Conservation (phyloP, 2,329 filamentous ascomycete species). For the Coniochaeta hoffmannii region DNA sequence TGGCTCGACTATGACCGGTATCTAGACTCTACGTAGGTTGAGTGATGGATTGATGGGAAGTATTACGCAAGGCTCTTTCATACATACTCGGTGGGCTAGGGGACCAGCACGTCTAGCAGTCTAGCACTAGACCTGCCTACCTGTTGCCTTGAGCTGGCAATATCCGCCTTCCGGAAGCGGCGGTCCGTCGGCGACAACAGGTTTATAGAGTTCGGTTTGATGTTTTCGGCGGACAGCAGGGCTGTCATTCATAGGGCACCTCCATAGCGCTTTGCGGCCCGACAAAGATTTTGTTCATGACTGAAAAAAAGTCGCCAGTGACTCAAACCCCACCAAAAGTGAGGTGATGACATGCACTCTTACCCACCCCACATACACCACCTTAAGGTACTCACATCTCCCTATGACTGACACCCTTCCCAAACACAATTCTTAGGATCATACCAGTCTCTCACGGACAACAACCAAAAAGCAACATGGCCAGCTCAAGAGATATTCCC, state of each 20-base stretch:
- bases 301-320: background rate
- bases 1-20: too few species aligned
- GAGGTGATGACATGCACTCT: slow-evolving; percentile 10
- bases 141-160: too few species aligned
- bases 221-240: too few species aligned
- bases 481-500: slow-evolving; percentile 34
- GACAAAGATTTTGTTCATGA: background rate
- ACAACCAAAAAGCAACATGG: slow-evolving; percentile 15
- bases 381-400: background rate
- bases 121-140: too few species aligned
- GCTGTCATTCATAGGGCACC: too few species aligned
- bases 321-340: slow-evolving; percentile 13
- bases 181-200: too few species aligned
- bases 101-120: too few species aligned
- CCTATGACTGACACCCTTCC: background rate
- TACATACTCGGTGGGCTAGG: too few species aligned
- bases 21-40: too few species aligned
- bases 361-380: slow-evolving; percentile 7
- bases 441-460: slow-evolving; percentile 8
- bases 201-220: too few species aligned
- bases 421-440: slow-evolving; percentile 3
- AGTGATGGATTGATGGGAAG: background rate
- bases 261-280: background rate
- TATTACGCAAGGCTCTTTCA: background rate
- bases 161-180: too few species aligned